phyloP scores from a whole-genome alignment of 179 eudicot species.

The Beta macrorhiza region DNA sequence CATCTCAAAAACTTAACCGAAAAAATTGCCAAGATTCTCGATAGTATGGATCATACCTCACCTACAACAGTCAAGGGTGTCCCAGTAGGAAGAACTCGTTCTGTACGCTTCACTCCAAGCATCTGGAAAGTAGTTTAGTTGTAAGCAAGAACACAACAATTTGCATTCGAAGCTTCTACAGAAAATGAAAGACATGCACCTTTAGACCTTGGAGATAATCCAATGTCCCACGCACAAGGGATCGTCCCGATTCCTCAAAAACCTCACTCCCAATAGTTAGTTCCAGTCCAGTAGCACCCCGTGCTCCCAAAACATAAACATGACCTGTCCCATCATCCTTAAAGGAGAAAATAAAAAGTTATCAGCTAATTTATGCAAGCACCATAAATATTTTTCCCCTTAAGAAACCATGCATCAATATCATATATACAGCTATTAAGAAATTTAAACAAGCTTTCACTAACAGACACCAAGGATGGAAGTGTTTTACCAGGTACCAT shows the following conservation, averaged over 20 bases:
- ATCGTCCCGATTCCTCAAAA: constrained; percentile 87
- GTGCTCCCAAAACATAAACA: constrained; percentile 75
- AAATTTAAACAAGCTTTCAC: not conserved
- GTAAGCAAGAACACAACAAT: constrained; percentile 23
- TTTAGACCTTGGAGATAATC: constrained; percentile 92
- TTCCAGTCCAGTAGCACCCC: constrained; percentile 82
- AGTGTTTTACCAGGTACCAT: constrained; percentile 77
- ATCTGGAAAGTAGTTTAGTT: constrained; percentile 46
- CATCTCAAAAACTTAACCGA: not conserved
- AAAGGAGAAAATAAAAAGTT: constrained; percentile 10
- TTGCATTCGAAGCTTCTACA: not conserved
- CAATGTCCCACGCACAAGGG: constrained; percentile 83
- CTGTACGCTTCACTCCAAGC: constrained; percentile 95
- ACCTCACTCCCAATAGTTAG: constrained; percentile 89
- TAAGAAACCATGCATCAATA: not conserved
- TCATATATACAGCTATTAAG: not conserved
- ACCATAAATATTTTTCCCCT: not conserved
- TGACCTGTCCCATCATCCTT: constrained; percentile 96
- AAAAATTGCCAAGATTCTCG: not conserved
- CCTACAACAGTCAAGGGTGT: constrained; percentile 91
- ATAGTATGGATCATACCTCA: constrained; percentile 58
- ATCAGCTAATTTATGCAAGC: constrained; percentile 4
- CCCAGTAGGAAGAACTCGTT: constrained; percentile 93
- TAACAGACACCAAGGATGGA: not conserved
- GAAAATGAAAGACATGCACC: constrained; percentile 34